Base-by-base conservation (phyloP, 2,329 filamentous ascomycete genomes). In the Ophiostoma sp. region DNA sequence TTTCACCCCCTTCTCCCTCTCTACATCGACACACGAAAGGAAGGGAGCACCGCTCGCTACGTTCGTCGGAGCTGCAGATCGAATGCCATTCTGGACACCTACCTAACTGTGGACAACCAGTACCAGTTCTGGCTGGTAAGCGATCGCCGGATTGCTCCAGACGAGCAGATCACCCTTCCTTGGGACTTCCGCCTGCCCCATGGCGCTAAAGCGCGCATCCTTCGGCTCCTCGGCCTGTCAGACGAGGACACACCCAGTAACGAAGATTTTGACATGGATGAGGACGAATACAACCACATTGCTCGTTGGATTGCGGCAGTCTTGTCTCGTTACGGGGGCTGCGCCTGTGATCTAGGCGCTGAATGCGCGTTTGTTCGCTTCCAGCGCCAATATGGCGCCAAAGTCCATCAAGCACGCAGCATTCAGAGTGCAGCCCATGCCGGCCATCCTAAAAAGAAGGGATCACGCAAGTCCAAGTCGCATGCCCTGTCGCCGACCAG, bases 101-200 rank as follows among this genome's bases (percentile, higher is more conserved):
- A 93, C 74, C 86, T 97, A 67, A 92, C 92, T 1, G 89, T 88
- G 66, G 85, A 86, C 3, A 89, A 88, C 0, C 90, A 94, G 74
- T 96, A 94, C 76, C 92, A 95, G 77, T 97, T 98, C 78, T 97
- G 94, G 86, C 89, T 97, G 73, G 88, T 97, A 71, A 93, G 93
- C 75, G 92, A 92, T 75, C 86, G 90, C 69, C 85, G 89, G 52
- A 93, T 98, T 70, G 79, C 84, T 20, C 82, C 87, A 0, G 83
- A 84, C 57, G 87, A 89, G 75, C 86, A 88, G 75, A 87, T 86
- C 75, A 92, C 83, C 35, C 86, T 84, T 75, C 86, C 81, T 69
- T 92, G 83, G 92, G 92, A 88, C 76, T 94, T 84, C 80, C 86
- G 79, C 74, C 85, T 85, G 74, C 86, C 82, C 75, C 90, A 83